Percentiles rank a stretch among this genome's conserved stretches.
These are phyloP conservation scores for Coniosporium apollinis DNA, from an alignment of 495 filamentous ascomycete species.

Conservation along the genomic window DNA sequence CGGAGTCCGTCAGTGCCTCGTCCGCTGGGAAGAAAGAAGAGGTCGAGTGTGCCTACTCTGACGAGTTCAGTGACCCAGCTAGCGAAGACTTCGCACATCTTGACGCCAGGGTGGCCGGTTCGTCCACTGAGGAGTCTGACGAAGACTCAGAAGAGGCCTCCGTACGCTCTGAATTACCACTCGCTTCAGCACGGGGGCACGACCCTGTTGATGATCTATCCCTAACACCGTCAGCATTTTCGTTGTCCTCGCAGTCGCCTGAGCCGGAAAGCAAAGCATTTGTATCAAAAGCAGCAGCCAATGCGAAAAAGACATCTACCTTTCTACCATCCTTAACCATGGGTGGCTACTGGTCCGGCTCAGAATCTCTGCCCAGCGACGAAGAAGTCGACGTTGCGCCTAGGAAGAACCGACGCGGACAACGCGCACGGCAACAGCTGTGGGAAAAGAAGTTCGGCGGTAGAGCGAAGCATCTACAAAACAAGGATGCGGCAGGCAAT, in stretches of 20 bases:
- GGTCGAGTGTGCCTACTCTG: conserved; percentile 7
- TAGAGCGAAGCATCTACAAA: conserved; percentile 54
- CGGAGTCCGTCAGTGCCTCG: too few species aligned
- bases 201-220: conserved; percentile 23
- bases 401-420: conserved; percentile 72
- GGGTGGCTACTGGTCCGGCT: conserved; percentile 85
- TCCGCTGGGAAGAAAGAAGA: too few species aligned
- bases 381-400: conserved; percentile 24
- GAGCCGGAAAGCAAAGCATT: conserved; percentile 17
- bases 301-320: conserved; percentile 35
- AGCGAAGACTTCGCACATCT: conserved; percentile 31
- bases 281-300: conserved; percentile 15
- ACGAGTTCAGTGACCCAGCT: conserved; percentile 15
- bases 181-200: too few species aligned
- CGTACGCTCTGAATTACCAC: too few species aligned
- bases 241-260: conserved; percentile 1
- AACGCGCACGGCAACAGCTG: conserved; percentile 66
- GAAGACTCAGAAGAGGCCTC: conserved; percentile 20
- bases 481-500: conserved; percentile 7
- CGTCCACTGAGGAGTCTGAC: conserved; percentile 29
- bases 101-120: conserved; percentile 37
- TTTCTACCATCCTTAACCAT: conserved; percentile 77
- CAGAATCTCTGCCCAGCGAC: conserved; percentile 44
- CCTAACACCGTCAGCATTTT: conserved; percentile 4
- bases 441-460: conserved; percentile 86